phyloP scores from a whole-genome alignment of 257 asterid genomes.

The Fraxinus americana region DNA sequence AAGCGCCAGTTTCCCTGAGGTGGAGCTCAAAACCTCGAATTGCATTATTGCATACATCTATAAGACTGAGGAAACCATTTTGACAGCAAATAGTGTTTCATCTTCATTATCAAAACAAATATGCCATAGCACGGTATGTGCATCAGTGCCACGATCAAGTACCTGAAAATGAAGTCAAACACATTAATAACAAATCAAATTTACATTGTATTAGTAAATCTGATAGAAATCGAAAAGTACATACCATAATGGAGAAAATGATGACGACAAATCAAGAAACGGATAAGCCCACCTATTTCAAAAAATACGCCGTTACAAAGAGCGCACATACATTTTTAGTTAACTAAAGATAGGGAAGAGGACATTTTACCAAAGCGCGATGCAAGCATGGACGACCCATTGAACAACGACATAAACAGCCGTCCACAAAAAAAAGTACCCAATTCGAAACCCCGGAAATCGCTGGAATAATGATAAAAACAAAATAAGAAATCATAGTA shows the following conservation, averaged over 20 bases:
- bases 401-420: constrained; percentile 64
- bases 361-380: constrained; percentile 58
- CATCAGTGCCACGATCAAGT: constrained; percentile 83
- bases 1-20: not conserved
- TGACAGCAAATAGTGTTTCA: constrained; percentile 61
- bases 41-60: constrained; percentile 31
- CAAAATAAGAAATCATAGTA: not conserved
- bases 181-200: not conserved
- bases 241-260: constrained; percentile 91
- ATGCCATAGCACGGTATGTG: constrained; percentile 88
- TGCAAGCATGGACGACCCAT: constrained; percentile 83
- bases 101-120: constrained; percentile 67
- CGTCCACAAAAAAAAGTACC: constrained; percentile 85
- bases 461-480: constrained; percentile 51
- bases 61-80: constrained; percentile 83
- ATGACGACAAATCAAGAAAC: constrained; percentile 83
- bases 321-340: not conserved
- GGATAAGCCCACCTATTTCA: constrained; percentile 97
- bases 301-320: constrained; percentile 5
- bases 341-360: not conserved
- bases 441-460: constrained; percentile 93
- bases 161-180: constrained; percentile 45
- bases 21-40: constrained; percentile 30
- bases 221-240: constrained; percentile 1
- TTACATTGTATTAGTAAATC: not conserved